Percentiles rank a stretch among this genome's conserved stretches.
These are phyloP conservation scores for Talaromyces pinophilus DNA, from an alignment of 2,329 filamentous ascomycete genomes.

Conservation along the genomic window DNA sequence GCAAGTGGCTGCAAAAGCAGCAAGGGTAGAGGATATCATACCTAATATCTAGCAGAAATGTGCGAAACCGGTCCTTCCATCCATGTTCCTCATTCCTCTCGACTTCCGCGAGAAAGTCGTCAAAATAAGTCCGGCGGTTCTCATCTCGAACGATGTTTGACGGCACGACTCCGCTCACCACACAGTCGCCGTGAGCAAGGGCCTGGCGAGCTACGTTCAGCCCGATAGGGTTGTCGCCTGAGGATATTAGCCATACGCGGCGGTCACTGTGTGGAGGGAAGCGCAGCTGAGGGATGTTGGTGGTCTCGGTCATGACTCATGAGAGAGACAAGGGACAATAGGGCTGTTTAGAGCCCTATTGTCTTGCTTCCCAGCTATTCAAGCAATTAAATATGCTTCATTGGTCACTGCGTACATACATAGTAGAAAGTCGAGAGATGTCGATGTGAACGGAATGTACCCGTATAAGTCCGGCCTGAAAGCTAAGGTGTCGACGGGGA, in stretches of 20 bases:
- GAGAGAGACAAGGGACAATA: slow-evolving; percentile 22
- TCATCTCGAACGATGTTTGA: slow-evolving; percentile 74
- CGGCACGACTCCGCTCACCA: slow-evolving; percentile 79
- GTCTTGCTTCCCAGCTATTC: neutral
- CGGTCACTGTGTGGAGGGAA: slow-evolving; percentile 66
- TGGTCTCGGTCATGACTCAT: slow-evolving; percentile 41
- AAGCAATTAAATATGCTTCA: neutral
- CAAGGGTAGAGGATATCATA: slow-evolving; percentile 30
- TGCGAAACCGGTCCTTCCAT: slow-evolving; percentile 75
- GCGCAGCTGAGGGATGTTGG: slow-evolving; percentile 43
- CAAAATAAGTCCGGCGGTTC: slow-evolving; percentile 74
- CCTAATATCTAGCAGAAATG: slow-evolving; percentile 61
- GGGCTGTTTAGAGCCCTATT: slow-evolving; percentile 28
- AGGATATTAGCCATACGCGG: slow-evolving; percentile 90
- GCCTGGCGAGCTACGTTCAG: slow-evolving; percentile 79
- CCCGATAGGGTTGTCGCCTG: slow-evolving; percentile 79
- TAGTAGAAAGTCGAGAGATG: neutral
- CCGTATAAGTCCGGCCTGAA: neutral
- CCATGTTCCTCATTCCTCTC: slow-evolving; percentile 65
- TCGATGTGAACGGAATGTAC: neutral
- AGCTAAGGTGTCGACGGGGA: slow-evolving; percentile 10
- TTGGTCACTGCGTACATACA: neutral
- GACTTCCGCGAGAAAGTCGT: slow-evolving; percentile 68
- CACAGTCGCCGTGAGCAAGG: slow-evolving; percentile 87
- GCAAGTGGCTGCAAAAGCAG: neutral